These are phyloP conservation scores for Orbilia blumenaviensis DNA, from an alignment of 2,329 filamentous ascomycete species.

Conservation along the genomic window DNA sequence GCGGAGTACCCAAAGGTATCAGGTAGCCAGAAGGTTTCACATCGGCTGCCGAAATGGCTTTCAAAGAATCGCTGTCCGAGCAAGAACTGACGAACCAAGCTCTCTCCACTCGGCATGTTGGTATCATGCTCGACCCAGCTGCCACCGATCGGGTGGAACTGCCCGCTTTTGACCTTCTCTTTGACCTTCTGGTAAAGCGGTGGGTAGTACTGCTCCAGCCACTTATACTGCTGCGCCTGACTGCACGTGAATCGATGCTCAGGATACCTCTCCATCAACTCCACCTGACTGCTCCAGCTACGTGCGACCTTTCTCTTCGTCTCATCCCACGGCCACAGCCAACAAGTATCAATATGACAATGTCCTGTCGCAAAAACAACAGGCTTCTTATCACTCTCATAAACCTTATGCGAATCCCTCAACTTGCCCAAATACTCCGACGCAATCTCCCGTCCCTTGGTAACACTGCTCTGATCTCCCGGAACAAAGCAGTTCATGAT, in stretches of 20 bases:
- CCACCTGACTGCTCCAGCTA: constrained; percentile 96
- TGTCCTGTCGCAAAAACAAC: constrained; percentile 91
- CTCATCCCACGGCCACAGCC: constrained; percentile 98
- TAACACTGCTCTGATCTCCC: constrained; percentile 78
- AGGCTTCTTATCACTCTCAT: constrained; percentile 76
- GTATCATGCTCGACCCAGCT: constrained; percentile 99
- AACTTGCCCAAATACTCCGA: constrained; percentile 81
- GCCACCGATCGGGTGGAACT: constrained; percentile 93
- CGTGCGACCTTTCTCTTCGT: constrained; percentile 90
- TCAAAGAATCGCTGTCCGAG: constrained; percentile 97
- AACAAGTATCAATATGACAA: constrained; percentile 97
- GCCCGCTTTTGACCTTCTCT: constrained; percentile 85
- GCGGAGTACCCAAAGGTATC: constrained; percentile 98
- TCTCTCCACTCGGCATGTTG: constrained; percentile 95
- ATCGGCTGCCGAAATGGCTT: constrained; percentile 86
- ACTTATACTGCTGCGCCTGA: constrained; percentile 97
- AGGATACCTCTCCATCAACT: constrained; percentile 92
- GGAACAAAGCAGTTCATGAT: constrained; percentile 92
- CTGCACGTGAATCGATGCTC: constrained; percentile 93
- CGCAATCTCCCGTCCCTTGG: constrained; percentile 82
- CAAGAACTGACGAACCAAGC: constrained; percentile 89
- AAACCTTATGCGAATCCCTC: constrained; percentile 84
- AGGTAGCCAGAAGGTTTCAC: constrained; percentile 93
- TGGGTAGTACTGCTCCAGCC: constrained; percentile 90
- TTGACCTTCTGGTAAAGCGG: constrained; percentile 90